These are phyloP conservation scores for Coniochaeta prunicola DNA, from an alignment of 2,329 filamentous ascomycete species.

Conservation along the genomic window DNA sequence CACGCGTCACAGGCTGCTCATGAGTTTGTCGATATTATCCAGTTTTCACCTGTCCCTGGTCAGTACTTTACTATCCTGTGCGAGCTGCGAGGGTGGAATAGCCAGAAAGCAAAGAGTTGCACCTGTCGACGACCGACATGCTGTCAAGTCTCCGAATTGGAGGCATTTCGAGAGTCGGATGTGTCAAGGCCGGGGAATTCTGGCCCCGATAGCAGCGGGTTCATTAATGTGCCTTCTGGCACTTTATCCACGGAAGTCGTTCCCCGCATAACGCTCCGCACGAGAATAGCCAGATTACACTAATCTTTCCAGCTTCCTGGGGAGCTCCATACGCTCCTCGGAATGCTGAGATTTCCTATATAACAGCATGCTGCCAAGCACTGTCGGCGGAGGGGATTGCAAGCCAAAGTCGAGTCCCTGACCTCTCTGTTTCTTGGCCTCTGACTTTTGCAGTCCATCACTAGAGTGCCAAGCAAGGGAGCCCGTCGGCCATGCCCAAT, in stretches of 20 bases:
- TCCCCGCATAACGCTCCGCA: neutral
- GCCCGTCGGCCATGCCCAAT: neutral
- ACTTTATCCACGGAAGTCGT: neutral
- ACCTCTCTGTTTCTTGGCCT: neutral
- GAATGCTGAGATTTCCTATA: neutral
- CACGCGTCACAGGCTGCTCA: no score
- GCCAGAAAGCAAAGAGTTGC: neutral
- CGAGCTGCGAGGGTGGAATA: no score
- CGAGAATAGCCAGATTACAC: neutral
- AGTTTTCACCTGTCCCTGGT: no score
- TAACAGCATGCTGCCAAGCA: conserved; percentile 1
- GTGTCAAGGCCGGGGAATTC: neutral
- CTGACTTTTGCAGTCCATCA: neutral
- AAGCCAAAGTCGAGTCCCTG: neutral
- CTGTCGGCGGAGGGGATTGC: neutral
- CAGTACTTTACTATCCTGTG: no score
- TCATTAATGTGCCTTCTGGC: neutral
- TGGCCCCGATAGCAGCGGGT: neutral
- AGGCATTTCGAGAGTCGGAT: neutral
- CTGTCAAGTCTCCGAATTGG: neutral
- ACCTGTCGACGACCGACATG: neutral
- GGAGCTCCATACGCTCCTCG: neutral
- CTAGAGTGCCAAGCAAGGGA: conserved; percentile 1
- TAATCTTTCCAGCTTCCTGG: neutral
- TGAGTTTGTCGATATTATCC: no score